Base-by-base conservation (phyloP, 2,329 filamentous ascomycete species). In the Arachnomyces sp. region DNA sequence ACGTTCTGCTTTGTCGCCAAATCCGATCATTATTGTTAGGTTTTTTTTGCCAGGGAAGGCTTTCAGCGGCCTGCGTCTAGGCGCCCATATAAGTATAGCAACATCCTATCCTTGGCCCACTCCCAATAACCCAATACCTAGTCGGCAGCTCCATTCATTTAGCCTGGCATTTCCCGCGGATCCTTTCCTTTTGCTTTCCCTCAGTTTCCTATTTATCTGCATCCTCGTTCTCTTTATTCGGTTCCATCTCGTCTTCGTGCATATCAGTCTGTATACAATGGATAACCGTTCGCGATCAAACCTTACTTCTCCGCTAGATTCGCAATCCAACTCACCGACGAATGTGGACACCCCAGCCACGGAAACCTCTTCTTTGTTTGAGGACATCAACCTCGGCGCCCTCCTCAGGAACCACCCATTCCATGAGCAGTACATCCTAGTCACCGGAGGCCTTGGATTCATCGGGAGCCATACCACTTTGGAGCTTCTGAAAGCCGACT, bases 351-450 rank as follows among this genome's bases (percentile, higher is more conserved):
- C 67, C n/a, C 69, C 68, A 16, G 61, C 57, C 36, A 71, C 68
- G 25, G 60, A 68, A 39, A 58, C 54, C 31, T 69, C 65, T 17
- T 54, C 66, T 18, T 52, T 71, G 34, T 71, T 70, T 47, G 66
- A 70, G 39, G 63, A 66, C 49, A 5, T 9, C 20, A 56, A 65
- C 32, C 49, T 63, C 4, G 60, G 63, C 15, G 64, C 67, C 38
- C 54, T 68, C 43, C 52, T 70, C 35, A 59, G 60, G 39, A 59
- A 64, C 45, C 52, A 58, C 31, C 58, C 58, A 28, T 46, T 54
- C 14, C 45, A 45, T 18, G 56, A 67, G 36, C 55, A 60, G 28
- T 68, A 70, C 48, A 70, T 66, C 37, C 57, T 66, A 5, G 60
- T 66, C 36, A 66, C 63, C 15, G 63, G 63, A 13, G 63, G 63